Base-by-base conservation (phyloP, 257 asterid species). In the Capsicum chinense region DNA sequence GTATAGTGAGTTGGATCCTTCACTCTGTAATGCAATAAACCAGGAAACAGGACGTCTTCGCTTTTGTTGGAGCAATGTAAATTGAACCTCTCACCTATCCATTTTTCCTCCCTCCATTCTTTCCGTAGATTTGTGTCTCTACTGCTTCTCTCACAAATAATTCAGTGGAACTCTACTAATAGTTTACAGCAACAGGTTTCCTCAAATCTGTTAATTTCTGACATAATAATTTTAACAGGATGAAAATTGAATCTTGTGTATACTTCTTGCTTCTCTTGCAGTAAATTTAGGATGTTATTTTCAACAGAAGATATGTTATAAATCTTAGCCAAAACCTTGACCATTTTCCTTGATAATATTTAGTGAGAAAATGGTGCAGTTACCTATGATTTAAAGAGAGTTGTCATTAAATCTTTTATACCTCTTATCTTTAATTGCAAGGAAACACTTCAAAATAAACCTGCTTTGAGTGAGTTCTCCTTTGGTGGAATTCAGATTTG, bases 61-160 rank as follows among this genome's bases (percentile, higher is more conserved):
- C 83, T 96, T 90, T 76, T 94, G 98, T 86, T 96, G 99, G 98
- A 96, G 99, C 87, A 94, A 96, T 88, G 98, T 95, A 94, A 83
- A 82, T 79, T 81, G 84, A 76, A 70, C 50, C 82, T 26, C 73
- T 87, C 76, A 50, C 42, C 56, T 85, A 48, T 15, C 33, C 54
- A 6, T 68, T n/a, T 39, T 17, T 52, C 16, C 63, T 21, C 12
- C 67, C 37, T 62, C 66, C 8, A 8, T 8, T 59, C 39, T 59
- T 84, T 57, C 82, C 82, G 66, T 79, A 17, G 35, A 50, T 47
- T 39, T 68, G 6, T 39, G 16, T 84, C 44, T 80, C 66, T 42
- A 21, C 7, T 17, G 70, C 17, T 60, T 76, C 54, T 6, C 52
- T 42, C 7, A 54, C 0, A 54, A 54, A 78, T 52, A 52, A 7